These are phyloP conservation scores for Ceratocystiopsis brevicomis DNA, from an alignment of 2,329 filamentous ascomycete genomes.

Conservation along the genomic window DNA sequence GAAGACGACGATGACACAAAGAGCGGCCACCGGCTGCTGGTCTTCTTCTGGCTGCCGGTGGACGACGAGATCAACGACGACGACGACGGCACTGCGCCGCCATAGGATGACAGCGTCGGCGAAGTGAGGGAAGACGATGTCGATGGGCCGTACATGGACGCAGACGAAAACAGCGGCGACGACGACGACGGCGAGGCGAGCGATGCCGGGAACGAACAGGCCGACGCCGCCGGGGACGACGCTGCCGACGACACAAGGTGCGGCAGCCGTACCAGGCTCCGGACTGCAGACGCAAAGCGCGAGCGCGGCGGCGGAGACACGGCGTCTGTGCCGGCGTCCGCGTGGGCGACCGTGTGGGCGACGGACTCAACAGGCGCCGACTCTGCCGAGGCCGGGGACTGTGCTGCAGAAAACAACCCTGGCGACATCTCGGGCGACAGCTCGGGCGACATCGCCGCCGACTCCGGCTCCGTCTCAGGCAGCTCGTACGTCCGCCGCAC, in stretches of 20 bases:
- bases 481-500: conserved; percentile 37
- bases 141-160: neutral
- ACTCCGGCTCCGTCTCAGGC: conserved; percentile 16
- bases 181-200: conserved; percentile 12
- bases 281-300: conserved; percentile 17
- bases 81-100: neutral
- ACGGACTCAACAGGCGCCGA: too few relatives aligned
- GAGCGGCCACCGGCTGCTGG: neutral
- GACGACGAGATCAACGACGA: neutral
- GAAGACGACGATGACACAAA: conserved; percentile 11
- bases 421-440: too few relatives aligned
- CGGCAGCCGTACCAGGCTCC: conserved; percentile 21
- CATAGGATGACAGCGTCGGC: conserved; percentile 8
- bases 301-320: conserved; percentile 1
- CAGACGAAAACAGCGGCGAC: neutral
- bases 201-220: neutral
- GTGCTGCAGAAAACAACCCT: too few relatives aligned
- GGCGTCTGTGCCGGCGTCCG: too few relatives aligned
- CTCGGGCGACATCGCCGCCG: too few relatives aligned
- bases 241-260: conserved; percentile 13
- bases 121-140: conserved; percentile 16
- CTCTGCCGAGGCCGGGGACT: too few relatives aligned
- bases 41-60: too few relatives aligned
- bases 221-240: neutral
- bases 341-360: too few relatives aligned